Base-by-base conservation (phyloP, 768 basidiomycete species). In the Mrakia blollopis region DNA sequence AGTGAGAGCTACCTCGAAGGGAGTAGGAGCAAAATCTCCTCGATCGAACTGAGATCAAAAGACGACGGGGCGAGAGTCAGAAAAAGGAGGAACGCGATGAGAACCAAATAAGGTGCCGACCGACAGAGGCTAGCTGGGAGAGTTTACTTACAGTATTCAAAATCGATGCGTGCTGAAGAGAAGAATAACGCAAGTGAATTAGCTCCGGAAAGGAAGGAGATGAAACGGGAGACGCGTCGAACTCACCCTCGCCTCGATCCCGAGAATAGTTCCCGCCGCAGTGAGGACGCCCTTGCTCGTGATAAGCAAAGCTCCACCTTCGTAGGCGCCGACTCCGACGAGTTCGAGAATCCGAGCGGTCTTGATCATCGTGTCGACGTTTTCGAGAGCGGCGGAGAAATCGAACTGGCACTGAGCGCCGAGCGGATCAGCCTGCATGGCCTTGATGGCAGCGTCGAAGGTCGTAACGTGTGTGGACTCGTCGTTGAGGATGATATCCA, bases 311-410 rank as follows among this genome's bases (percentile, higher is more conserved):
- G 80, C 73, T 10, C 78, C 80, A 0, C 79, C 80, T 2, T 78
- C 77, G 74, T 75, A 81, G 50, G 80, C 80, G 28, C 71, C 74
- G 44, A 81, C 74, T 18, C 80, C 80, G 44, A 81, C 80, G 41
- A 78, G 72, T 60, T 81, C 80, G 21, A 81, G 65, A 30, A 78
- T 41, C 39, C 79, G 75, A 9, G 79, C 80, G 21, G 80, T 81
- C 2, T 73, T 75, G 30, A 81, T 39, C 61, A 79, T 75, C 4
- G 77, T 79, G 30, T 44, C 14, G 35, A 81, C 79, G 61, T 72
- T 67, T 0, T 32, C 32, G 35, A 81, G 61, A 3, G 79, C 79
- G 30, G 68, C 41, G 25, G 18, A 25, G 44, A 81, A 81, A 69
- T 79, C 73, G 74, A 80, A 81, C 25, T 54, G 35, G 71, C 80